Evolutionary conservation across 495 filamentous ascomycete species (phyloP), one percentile per base, ranked within the genome.

Genomic region (Lentithecium fluviatile): DNA sequence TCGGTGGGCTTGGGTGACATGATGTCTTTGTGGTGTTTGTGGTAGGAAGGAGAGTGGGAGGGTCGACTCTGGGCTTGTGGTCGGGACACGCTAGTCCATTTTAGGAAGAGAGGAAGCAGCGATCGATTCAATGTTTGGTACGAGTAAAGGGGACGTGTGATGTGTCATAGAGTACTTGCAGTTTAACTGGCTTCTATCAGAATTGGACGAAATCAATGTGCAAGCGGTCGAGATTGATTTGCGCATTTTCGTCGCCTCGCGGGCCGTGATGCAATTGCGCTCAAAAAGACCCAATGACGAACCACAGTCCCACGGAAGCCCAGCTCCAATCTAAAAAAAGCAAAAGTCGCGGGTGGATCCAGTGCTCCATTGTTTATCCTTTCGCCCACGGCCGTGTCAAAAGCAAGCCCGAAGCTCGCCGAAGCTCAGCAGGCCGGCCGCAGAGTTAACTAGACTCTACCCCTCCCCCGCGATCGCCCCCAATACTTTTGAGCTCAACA

Each of bases 361-460:
- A 43, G 19, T 43, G 4, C 19, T 43, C 40, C 40, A 15, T 52
- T 61, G 49, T 45, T 64, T 64, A 58, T 64, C 53, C 60, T 13
- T 52, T 57, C 45, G n/a, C 42, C 60, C 56, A 58, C 61, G 47
- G 47, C 25, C 53, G 47, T 53, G 47, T 24, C 47, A 58, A 52
- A 64, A 54, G 55, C 48, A 54, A 58, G 20, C 50, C 61, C 61
- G 61, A 52, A 36, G 4, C 13, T 55, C 55, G 61, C 52, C 55
- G 61, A 64, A 52, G 36, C 36, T n/a, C n/a, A n/a, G n/a, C 36
- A 15, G 15, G 8, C 15, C 36, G 8, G 7, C 15, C 36, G 15
- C 7, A 38, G 36, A 38, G 7, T 7, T 15, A 62, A 19, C 29
- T 23, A 46, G 29, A 45, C 2, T 40, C 25, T 24, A 52, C 42